Conservation (phyloP, 306 rosid species). For the Erythrophleum fordii region DNA sequence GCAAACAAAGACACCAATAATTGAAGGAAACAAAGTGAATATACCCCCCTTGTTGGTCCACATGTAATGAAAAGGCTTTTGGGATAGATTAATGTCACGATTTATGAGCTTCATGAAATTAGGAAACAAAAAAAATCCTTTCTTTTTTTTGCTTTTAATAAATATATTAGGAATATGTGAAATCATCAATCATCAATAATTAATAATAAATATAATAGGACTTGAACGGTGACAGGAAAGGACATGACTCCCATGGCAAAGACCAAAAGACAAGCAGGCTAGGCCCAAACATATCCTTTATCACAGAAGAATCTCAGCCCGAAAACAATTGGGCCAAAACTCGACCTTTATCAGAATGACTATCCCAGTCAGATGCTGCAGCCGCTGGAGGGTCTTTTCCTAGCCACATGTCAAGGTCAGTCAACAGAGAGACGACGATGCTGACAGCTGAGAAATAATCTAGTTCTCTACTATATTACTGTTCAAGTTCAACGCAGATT, state of each 20-base stretch:
- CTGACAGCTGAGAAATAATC: no score
- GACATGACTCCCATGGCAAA: background rate
- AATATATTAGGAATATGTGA: background rate
- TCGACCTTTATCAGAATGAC: no score
- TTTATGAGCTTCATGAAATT: background rate
- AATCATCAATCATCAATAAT: background rate
- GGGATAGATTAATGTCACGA: constrained; percentile 3
- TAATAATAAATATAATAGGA: no score
- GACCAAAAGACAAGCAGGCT: background rate
- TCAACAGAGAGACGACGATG: no score
- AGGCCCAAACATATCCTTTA: background rate
- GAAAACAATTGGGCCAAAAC: background rate
- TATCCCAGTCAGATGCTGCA: no score
- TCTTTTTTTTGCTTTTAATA: background rate
- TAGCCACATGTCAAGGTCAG: no score
- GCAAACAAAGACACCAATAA: constrained; percentile 34
- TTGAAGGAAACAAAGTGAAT: constrained; percentile 42
- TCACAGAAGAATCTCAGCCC: no score
- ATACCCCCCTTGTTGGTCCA: constrained; percentile 40
- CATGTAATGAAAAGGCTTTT: constrained; percentile 13
- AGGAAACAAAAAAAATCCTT: background rate
- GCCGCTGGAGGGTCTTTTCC: no score
- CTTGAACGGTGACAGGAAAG: background rate
- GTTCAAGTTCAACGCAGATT: no score
- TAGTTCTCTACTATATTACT: no score